These are phyloP conservation scores for Neofusicoccum umdonicola DNA, from an alignment of 2,329 filamentous ascomycete species.

Conservation along the genomic window DNA sequence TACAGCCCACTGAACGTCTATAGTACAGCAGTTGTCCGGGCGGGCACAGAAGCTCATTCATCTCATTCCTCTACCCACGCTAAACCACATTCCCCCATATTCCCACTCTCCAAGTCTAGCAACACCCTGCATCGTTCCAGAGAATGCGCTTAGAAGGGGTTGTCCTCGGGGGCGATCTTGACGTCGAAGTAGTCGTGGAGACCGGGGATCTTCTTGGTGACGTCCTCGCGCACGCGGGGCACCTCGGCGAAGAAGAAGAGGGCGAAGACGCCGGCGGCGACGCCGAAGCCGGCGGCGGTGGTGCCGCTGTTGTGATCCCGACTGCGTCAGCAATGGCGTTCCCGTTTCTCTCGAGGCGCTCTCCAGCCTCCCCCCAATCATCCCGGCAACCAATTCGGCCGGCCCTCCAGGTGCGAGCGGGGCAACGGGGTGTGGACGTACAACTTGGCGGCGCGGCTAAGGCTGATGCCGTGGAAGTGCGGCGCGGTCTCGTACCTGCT, in stretches of 20 bases:
- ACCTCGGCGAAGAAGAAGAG: constrained; percentile 66
- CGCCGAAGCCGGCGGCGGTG: constrained; percentile 56
- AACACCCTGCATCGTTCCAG: background rate
- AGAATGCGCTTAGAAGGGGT: constrained; percentile 48
- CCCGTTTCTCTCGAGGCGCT: background rate
- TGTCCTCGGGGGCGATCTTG: constrained; percentile 62
- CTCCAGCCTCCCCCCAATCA: too few species aligned
- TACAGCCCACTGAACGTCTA: constrained; percentile 12
- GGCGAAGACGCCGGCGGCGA: constrained; percentile 56
- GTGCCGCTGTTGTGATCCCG: constrained; percentile 25
- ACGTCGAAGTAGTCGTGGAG: constrained; percentile 57
- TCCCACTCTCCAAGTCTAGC: background rate
- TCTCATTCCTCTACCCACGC: background rate
- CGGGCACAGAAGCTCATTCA: constrained; percentile 5
- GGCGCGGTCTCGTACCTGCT: constrained; percentile 50
- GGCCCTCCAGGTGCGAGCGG: too few species aligned
- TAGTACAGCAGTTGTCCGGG: background rate
- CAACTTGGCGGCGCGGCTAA: constrained; percentile 42
- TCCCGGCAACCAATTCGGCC: background rate
- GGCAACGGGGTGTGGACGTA: constrained; percentile 35
- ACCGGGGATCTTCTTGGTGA: constrained; percentile 60
- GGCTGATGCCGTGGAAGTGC: constrained; percentile 51
- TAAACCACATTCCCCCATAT: background rate
- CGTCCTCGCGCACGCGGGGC: constrained; percentile 60
- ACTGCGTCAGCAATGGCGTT: background rate